phyloP scores from a whole-genome alignment of 176 grass and related monocot genomes.

The Elymus sibiricus region DNA sequence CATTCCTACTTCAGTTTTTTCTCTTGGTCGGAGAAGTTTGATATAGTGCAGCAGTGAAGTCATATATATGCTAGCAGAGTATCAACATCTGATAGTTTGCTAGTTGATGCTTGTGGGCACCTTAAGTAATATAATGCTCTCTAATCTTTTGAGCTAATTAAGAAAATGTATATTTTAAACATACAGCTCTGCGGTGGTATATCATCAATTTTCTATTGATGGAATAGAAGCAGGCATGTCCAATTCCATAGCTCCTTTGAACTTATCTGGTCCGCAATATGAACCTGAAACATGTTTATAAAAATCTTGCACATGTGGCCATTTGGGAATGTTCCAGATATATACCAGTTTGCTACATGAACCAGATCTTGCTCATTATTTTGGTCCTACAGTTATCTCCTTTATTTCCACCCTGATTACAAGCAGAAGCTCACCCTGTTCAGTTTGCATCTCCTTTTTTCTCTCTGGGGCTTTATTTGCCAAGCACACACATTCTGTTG shows the following conservation, averaged over 20 bases:
- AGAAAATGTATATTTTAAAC: not conserved
- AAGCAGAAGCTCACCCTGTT: not conserved
- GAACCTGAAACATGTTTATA: not conserved
- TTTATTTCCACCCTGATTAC: not conserved
- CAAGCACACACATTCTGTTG: not conserved
- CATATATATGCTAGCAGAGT: not conserved
- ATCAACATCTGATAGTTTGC: not conserved
- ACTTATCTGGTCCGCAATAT: not conserved
- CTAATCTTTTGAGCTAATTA: conserved; percentile 5
- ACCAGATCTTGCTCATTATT: not conserved
- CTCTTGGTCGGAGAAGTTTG: not conserved
- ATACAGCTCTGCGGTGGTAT: not conserved
- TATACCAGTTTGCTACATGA: not conserved
- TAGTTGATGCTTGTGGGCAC: not conserved
- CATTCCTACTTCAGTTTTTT: not conserved
- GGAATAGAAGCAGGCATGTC: not conserved
- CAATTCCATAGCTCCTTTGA: not conserved
- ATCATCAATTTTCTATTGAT: not conserved
- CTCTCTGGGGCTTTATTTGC: not conserved
- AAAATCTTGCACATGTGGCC: not conserved
- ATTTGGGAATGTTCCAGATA: not conserved
- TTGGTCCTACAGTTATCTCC: not conserved
- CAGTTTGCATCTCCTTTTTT: conserved; percentile 10
- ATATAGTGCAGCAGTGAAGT: not conserved
- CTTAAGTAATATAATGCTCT: not conserved